A percentile compares a stretch with the other conserved stretches of the same genome.
phyloP scores from a whole-genome alignment of 2,329 filamentous ascomycete genomes.

The Corinectria fuckeliana region DNA sequence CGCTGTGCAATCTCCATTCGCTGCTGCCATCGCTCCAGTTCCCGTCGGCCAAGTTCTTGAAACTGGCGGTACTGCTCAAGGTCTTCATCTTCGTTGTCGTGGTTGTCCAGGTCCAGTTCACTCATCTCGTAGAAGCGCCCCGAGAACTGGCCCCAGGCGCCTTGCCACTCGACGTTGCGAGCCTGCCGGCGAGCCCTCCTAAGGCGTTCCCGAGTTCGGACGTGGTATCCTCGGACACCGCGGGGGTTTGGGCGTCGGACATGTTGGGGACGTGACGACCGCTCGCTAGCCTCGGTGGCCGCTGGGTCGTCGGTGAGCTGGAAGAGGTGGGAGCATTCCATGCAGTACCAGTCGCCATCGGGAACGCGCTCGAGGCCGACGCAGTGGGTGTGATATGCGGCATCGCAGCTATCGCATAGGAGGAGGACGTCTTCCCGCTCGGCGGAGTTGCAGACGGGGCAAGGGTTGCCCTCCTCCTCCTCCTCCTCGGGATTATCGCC shows the following conservation, averaged over 20 bases:
- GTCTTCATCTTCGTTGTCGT: conserved; percentile 73
- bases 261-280: conserved; percentile 40
- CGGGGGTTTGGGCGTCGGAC: conserved; percentile 43
- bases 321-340: conserved; percentile 72
- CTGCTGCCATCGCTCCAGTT: conserved; percentile 79
- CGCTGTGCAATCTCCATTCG: conserved; percentile 82
- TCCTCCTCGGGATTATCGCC: conserved; percentile 76
- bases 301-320: conserved; percentile 43
- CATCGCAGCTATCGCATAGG: conserved; percentile 90
- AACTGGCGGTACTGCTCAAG: conserved; percentile 61
- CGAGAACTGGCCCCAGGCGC: conserved; percentile 75
- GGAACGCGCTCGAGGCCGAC: conserved; percentile 82
- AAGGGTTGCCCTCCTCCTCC: conserved; percentile 74
- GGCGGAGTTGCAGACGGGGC: conserved; percentile 81
- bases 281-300: conserved; percentile 43
- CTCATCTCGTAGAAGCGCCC: conserved; percentile 66
- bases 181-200: conserved; percentile 63
- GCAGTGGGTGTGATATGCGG: conserved; percentile 90
- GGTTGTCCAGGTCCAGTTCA: conserved; percentile 50
- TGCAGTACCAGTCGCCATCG: conserved; percentile 86
- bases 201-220: conserved; percentile 64
- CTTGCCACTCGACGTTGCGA: conserved; percentile 87
- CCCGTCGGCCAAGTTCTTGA: conserved; percentile 63
- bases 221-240: conserved; percentile 44
- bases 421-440: conserved; percentile 86